Evolutionary conservation across 257 asterid species (phyloP), one percentile per base, ranked within the genome.

Genomic region (Nyctanthes arbortristis): DNA sequence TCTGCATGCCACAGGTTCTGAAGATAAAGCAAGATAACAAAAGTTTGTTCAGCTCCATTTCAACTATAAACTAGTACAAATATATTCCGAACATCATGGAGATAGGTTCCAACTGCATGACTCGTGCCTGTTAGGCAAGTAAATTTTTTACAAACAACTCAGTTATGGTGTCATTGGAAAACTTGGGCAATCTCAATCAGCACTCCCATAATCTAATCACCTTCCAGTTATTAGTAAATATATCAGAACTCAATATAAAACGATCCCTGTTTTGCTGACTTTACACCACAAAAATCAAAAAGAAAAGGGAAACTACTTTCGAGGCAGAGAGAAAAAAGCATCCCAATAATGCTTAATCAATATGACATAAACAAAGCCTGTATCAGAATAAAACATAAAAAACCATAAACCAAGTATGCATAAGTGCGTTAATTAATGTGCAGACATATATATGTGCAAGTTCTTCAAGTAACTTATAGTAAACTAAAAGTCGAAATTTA

Each of bases 221-320:
- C 31, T 29, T 58, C n/a, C 10, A 24, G 63, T 27, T n/a, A 29
- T 69, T 70, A 59, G 65, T 66, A 16, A 35, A 18, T 37, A 18
- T 37, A 9, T 63, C 73, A 65, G 32, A 72, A 24, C 11, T 70
- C 45, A 61, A 35, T 59, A 61, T 25, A 8, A 16, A 31, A 57
- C n/a, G 25, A 40, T 40, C 22, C 22, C 4, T 16, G 22, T 40
- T 13, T 40, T 0, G 22, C 52, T 40, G 52, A 12, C 11, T 13
- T 6, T 18, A 47, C 13, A 54, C 36, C 29, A 61, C 32, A 67
- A 35, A 40, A 68, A 67, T 11, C 16, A 49, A 25, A 24, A 32
- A 37, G 4, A 4, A 11, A n/a, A 74, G 0, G 34, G 5, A 63
- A 7, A 12, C 20, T 40, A 24, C 47, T 24, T 40, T n/a, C 4